These are phyloP conservation scores for Cryptococcus floricola DNA, from an alignment of 1,284 basidiomycete genomes.

Conservation along the genomic window DNA sequence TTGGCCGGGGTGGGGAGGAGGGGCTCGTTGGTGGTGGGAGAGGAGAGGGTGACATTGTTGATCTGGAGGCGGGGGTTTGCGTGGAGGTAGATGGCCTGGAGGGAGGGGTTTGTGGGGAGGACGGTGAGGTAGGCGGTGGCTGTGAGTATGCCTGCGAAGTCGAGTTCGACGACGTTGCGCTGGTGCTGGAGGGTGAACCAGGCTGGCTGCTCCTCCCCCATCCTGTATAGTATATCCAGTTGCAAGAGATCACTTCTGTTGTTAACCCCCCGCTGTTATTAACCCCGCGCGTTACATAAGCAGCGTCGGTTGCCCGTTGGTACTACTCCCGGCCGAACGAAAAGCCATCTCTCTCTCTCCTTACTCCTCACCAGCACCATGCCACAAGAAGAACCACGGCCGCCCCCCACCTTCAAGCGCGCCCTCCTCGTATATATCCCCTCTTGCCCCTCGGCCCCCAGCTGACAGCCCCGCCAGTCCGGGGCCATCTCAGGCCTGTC, in stretches of 20 bases:
- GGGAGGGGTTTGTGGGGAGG: conserved; percentile 37
- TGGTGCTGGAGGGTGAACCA: conserved; percentile 33
- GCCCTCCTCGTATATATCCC: conserved; percentile 33
- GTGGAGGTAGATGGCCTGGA: conserved; percentile 44
- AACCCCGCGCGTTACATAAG: background rate
- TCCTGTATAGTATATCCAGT: background rate
- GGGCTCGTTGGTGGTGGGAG: conserved; percentile 35
- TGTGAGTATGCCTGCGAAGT: conserved; percentile 40
- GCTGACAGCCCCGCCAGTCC: conserved; percentile 54
- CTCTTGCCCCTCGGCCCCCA: background rate
- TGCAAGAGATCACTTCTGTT: too few relatives aligned
- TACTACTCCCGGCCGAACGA: background rate
- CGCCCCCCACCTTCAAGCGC: conserved; percentile 34
- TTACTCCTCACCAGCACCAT: background rate
- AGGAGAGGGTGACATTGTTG: conserved; percentile 40
- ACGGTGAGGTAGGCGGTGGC: conserved; percentile 46
- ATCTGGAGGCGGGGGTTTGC: conserved; percentile 43
- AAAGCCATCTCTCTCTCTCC: background rate
- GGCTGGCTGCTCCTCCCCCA: conserved; percentile 10
- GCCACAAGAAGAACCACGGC: conserved; percentile 10
- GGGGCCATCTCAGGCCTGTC: conserved; percentile 82
- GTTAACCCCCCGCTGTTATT: too few relatives aligned
- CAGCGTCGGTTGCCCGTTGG: background rate
- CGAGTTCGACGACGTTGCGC: conserved; percentile 45
- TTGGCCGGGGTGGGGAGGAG: conserved; percentile 64